Percentiles rank a stretch among this genome's conserved stretches.
These are phyloP conservation scores for Ophiosphaerella herpotricha DNA, from an alignment of 2,329 filamentous ascomycete genomes.

Conservation along the genomic window DNA sequence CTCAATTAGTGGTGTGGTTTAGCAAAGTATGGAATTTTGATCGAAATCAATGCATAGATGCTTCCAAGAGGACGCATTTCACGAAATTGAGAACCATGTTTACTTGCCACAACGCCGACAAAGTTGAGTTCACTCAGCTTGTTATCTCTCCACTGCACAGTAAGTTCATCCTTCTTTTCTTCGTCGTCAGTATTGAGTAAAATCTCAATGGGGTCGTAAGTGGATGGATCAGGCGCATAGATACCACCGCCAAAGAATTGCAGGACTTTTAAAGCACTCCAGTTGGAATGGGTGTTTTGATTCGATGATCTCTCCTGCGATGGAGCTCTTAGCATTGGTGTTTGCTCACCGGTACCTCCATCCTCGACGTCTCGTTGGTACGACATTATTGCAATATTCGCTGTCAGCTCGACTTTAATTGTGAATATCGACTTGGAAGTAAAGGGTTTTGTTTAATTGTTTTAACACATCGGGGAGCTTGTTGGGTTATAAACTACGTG, in stretches of 20 bases:
- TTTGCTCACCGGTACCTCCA: slow-evolving; percentile 20
- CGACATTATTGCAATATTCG: slow-evolving; percentile 14
- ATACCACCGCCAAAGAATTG: slow-evolving; percentile 42
- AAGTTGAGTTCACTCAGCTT: slow-evolving; percentile 50
- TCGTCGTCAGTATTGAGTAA: slow-evolving; percentile 44
- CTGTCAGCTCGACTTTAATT: too few species aligned
- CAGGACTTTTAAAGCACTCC: slow-evolving; percentile 16
- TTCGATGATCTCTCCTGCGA: slow-evolving; percentile 9
- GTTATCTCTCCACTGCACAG: slow-evolving; percentile 46
- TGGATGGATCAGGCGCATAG: slow-evolving; percentile 38
- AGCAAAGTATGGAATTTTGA: too few species aligned
- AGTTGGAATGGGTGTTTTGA: slow-evolving; percentile 6
- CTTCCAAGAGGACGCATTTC: too few species aligned
- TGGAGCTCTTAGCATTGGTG: slow-evolving; percentile 24
- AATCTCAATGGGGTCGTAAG: slow-evolving; percentile 44
- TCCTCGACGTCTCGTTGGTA: slow-evolving; percentile 26
- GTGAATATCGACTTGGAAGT: too few species aligned
- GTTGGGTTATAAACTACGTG: too few species aligned
- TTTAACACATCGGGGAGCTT: too few species aligned
- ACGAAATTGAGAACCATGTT: not conserved
- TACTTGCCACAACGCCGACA: slow-evolving; percentile 48
- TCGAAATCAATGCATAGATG: too few species aligned
- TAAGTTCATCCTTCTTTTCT: slow-evolving; percentile 43
- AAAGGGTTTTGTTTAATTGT: too few species aligned
- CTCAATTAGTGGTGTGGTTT: not conserved